phyloP scores from a whole-genome alignment of 768 basidiomycete species.

The Leccinum uliginosum region DNA sequence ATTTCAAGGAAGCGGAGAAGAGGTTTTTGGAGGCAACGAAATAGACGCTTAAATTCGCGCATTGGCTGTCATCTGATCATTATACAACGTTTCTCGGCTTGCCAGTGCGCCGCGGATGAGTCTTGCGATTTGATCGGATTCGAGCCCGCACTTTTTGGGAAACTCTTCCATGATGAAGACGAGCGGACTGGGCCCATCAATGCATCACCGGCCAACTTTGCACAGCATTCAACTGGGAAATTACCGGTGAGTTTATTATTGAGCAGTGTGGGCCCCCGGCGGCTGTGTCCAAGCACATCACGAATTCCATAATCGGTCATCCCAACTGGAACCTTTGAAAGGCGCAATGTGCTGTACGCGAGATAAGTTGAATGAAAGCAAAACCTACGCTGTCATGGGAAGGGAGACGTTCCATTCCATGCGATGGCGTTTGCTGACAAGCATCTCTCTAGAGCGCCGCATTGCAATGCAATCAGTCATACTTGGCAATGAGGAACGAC shows the following conservation, averaged over 20 bases:
- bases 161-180: neutral
- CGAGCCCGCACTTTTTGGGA: neutral
- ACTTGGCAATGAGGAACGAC: neutral
- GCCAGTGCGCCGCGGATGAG: neutral
- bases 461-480: neutral
- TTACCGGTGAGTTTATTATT: neutral
- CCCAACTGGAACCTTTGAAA: neutral
- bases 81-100: slow-evolving; percentile 3
- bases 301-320: neutral
- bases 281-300: neutral
- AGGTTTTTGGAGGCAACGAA: slow-evolving; percentile 38
- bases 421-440: neutral
- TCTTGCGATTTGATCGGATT: neutral
- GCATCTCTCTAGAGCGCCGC: neutral
- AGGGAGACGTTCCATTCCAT: neutral
- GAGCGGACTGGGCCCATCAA: neutral
- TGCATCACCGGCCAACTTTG: neutral
- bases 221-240: neutral
- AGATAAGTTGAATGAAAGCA: neutral
- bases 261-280: neutral
- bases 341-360: neutral
- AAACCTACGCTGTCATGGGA: neutral
- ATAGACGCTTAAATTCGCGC: slow-evolving; percentile 10
- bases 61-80: neutral
- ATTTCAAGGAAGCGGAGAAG: slow-evolving; percentile 88